Evolutionary conservation across 352 stramenopile species (phyloP), one percentile per base, ranked within the genome.

Genomic region (Phytopythium oedochilum): DNA sequence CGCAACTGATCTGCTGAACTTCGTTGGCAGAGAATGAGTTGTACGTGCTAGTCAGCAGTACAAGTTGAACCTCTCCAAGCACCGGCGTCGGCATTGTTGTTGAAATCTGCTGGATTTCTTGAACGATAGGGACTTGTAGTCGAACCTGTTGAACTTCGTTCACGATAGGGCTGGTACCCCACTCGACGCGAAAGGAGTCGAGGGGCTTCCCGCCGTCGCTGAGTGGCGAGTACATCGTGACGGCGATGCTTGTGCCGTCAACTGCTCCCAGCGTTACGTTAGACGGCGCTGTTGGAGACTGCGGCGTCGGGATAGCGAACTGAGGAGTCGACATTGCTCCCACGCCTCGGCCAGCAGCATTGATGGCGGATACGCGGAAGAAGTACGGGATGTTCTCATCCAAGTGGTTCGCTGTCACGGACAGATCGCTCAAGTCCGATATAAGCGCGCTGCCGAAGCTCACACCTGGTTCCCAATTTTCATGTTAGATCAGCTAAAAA

Each of bases 301-400:
- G 90, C 11, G 92, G 75, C 29, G 88, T 87, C 8, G 96, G 95
- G 17, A 96, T 81, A 6, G 75, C 77, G 38, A 88, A 96, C 52
- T 91, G 86, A 7, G 94, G 84, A 0, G 80, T 88, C 20, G 93
- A 88, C 14, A 96, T 72, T 0, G 84, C 62, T 2, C 63, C 57
- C 2, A 59, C 52, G 4, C 96, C 90, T 6, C 66, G 47, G 10
- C 96, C 96, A 18, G 94, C 69, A 11, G 79, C 68, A 57, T 98
- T 98, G 23, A 94, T 89, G 25, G 95, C 95, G 7, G 83, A 90
- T 20, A 98, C 94, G 17, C 92, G 81, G 52, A 98, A 92, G 64
- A 97, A 98, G 59, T 98, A 98, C 11, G 89, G 77, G 7, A 98
- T 88, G 29, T 97, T 97, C 50, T 98, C 85, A 38, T 98, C 88